Evolutionary conservation across 164 flowering plant genomes (phyloP).

Genomic region (Tetracentron sinense): DNA sequence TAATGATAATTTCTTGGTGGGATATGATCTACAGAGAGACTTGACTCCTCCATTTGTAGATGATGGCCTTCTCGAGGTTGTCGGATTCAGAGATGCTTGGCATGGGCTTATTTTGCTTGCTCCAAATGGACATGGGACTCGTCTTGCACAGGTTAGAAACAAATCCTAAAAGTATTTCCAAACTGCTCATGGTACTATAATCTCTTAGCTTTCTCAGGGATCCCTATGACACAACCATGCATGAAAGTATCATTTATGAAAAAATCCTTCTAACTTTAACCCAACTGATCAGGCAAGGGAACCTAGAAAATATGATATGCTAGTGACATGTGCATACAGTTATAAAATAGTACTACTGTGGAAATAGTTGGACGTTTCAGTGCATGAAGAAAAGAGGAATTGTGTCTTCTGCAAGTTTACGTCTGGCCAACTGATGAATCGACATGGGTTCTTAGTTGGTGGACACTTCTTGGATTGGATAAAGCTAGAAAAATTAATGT

Average conservation of each 20-base stretch:
- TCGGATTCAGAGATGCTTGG: constrained; percentile 91
- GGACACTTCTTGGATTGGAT: no score
- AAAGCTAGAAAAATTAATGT: no score
- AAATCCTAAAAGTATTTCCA: background rate
- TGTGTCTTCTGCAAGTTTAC: no score
- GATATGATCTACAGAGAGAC: constrained; percentile 48
- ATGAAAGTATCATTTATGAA: background rate
- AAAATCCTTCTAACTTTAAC: background rate
- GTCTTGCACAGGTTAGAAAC: constrained; percentile 80
- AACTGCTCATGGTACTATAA: background rate
- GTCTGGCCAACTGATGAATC: no score
- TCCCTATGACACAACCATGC: background rate
- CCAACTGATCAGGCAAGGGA: background rate
- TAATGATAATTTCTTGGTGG: no score
- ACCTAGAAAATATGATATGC: background rate
- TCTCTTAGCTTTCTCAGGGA: background rate
- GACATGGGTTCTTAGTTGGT: no score
- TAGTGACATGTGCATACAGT: no score
- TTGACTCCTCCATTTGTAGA: constrained; percentile 82
- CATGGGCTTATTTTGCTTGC: constrained; percentile 81
- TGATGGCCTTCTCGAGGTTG: constrained; percentile 82
- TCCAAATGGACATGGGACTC: constrained; percentile 91
- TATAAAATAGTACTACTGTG: no score
- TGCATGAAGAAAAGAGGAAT: no score
- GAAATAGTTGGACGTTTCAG: no score